Base-by-base conservation (phyloP, 2,329 filamentous ascomycete species). In the Beauveria medogensis region DNA sequence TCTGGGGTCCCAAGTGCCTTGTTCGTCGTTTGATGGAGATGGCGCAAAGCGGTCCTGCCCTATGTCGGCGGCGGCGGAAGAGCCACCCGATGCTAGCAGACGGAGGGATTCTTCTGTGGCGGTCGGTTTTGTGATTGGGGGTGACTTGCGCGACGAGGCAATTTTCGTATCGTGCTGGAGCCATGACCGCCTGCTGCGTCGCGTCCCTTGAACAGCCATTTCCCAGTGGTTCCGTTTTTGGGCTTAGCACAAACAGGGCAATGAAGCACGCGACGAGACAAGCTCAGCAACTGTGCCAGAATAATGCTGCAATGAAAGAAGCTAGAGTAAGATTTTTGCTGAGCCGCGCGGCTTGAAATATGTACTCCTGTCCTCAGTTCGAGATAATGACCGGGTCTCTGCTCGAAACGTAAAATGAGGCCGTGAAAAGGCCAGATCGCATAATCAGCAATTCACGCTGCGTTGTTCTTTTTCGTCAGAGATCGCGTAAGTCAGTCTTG, bases 191-290 rank as follows among this genome's bases (percentile, higher is more conserved):
- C 40, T 53, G 48, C 26, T 43, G 37, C n/a, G 5, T 3, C 3
- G 37, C n/a, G 48, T 44, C 46, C n/a, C 14, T 20, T 59, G 26
- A 6, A 24, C 47, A 14, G 8, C 41, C 57, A 59, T 59, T 51
- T 53, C 46, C 28, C 18, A 46, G 37, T 12, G 40, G n/a, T 46
- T 44, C 37, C n/a, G 26, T 44, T 46, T 43, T 8, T 47, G 18
- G 18, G 40, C 47, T 46, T 59, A 40, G 37, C 48, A 59, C 57
- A 26, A 59, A 59, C 48, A 28, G 40, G 48, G 57, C 57, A 59
- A 59, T 53, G 10, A 59, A 46, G 57, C 57, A 59, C 57, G 57
- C 57, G 57, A 59, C 48, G 30, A 43, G 34, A 2, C 16, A 14
- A 41, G 12, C 8, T 10, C 4, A 9, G 3, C 34, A 30, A 8